Percentiles rank a stretch among this genome's conserved stretches.
Evolutionary conservation across 768 basidiomycete species (phyloP).

Genomic region (Mrakia frigida): DNA sequence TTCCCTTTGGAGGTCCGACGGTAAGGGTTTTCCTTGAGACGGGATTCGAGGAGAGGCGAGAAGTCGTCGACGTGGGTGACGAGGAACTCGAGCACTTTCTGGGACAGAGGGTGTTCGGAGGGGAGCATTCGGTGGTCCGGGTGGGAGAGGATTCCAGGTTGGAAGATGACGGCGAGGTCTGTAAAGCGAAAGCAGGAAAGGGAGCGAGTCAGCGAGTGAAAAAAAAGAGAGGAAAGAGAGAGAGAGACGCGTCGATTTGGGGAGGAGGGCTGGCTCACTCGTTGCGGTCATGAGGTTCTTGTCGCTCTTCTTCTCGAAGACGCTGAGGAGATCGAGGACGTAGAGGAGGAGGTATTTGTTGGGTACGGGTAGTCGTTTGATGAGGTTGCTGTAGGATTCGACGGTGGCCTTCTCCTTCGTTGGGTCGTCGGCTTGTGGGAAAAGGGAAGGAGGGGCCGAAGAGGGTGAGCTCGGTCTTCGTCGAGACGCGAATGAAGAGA

Average conservation of each 20-base stretch:
- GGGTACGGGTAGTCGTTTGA: constrained; percentile 73
- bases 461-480: background rate
- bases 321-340: constrained; percentile 89
- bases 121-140: constrained; percentile 81
- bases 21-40: constrained; percentile 30
- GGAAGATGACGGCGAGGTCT: constrained; percentile 97
- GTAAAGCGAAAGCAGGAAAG: constrained; percentile 17
- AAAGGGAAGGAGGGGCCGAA: background rate
- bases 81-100: constrained; percentile 86
- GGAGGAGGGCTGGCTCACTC: constrained; percentile 54
- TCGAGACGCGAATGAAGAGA: too few species aligned
- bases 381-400: constrained; percentile 73
- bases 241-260: background rate
- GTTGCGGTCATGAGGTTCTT: constrained; percentile 93
- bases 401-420: constrained; percentile 68
- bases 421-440: constrained; percentile 57
- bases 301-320: constrained; percentile 84
- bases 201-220: background rate
- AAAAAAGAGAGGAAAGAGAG: constrained; percentile 19
- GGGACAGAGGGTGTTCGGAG: constrained; percentile 76
- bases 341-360: constrained; percentile 97
- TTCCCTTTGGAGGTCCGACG: background rate
- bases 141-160: constrained; percentile 87
- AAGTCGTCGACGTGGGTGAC: constrained; percentile 97
- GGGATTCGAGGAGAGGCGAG: constrained; percentile 47